Conservation (phyloP, 163 green algal genomes). For the Volvox carteri region DNA sequence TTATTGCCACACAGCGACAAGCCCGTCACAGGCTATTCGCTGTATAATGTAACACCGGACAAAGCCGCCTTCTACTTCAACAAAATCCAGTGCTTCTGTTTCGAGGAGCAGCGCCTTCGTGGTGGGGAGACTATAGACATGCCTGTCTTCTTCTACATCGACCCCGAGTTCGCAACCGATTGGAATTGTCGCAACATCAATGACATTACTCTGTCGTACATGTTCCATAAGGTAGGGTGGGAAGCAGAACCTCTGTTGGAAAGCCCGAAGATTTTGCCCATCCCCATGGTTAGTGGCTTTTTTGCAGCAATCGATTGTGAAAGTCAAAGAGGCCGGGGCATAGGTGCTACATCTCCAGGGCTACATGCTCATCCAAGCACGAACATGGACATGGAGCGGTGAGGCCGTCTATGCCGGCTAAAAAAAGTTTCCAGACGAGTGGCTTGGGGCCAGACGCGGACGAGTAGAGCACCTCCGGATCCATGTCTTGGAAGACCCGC, state of each 20-base stretch:
- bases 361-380: no score
- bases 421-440: no score
- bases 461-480: no score
- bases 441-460: no score
- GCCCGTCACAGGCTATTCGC: constrained; percentile 95
- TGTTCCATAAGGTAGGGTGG: constrained; percentile 93
- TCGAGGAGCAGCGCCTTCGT: constrained; percentile 94
- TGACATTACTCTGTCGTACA: constrained; percentile 97
- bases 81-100: constrained; percentile 99
- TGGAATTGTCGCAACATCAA: constrained; percentile 86
- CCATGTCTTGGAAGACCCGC: no score
- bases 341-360: no score
- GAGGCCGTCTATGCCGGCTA: no score
- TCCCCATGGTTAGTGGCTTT: no score
- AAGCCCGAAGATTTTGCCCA: no score
- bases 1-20: constrained; percentile 84
- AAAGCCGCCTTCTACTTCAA: constrained; percentile 98
- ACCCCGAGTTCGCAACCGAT: constrained; percentile 94
- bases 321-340: no score
- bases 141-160: constrained; percentile 98
- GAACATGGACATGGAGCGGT: no score
- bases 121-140: constrained; percentile 90
- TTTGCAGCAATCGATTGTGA: no score
- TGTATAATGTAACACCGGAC: constrained; percentile 95
- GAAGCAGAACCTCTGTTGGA: neutral